Base-by-base conservation (phyloP, 2,329 filamentous ascomycete genomes). In the Cladosporium phlei region DNA sequence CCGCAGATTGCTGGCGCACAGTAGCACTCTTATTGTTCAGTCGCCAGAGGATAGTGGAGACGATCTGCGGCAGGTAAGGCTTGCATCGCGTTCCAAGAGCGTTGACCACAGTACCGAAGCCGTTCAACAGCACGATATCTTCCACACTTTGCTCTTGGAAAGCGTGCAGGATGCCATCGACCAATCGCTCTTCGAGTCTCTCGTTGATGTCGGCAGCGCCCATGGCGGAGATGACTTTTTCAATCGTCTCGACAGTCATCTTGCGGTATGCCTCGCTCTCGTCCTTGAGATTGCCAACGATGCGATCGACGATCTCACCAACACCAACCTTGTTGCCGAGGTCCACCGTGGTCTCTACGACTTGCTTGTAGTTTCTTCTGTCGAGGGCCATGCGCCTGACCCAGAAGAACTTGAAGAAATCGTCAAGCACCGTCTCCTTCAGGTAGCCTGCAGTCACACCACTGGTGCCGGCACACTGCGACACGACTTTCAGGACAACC, bases 361-460 rank as follows among this genome's bases (percentile, higher is more conserved):
- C 93, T 64, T 97, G 91, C 58, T 91, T 82, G 66, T 97, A 98
- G 72, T 97, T 98, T 55, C 93, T 84, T 73, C 95, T 95, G 67
- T 98, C 93, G 47, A 98, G 73, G 6, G 93, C 93, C 88, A 98
- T 97, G 47, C 93, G 79, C 53, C 93, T 79, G 30, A 97, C 90
- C 93, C 93, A 98, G 71, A 98, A 98, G 63, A 86, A 90, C 73
- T 96, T 96, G 75, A 98, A 98, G 65, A 98, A 98, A 51, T 97
- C 93, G 55, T 88, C 83, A 29, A 98, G 75, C 6, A 98, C 90
- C 52, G 95, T 86, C 62, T 97, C 90, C 68, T 96, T 97, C 30
- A 98, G 77, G 62, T 97, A 98, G 29, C 83, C 86, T 27, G 90
- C 86, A 25, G 93, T 97, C 21, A 98, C 93, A 70, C 93, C 93